Evolutionary conservation across 176 grass and related monocot species (phyloP).

Genomic region (Paspalum notatum): DNA sequence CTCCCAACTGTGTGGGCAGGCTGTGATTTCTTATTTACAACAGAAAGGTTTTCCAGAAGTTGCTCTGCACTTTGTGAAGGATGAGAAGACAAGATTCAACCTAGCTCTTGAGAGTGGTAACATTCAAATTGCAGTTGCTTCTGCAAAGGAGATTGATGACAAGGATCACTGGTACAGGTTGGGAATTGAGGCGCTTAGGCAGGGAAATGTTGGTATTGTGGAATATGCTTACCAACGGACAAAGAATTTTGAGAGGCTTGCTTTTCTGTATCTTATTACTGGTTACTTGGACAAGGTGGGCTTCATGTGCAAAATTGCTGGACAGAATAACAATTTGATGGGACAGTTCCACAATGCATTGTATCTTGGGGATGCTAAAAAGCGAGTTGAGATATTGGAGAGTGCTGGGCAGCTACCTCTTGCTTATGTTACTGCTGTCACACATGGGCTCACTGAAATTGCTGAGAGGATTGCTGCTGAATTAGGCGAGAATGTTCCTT

Average conservation of each 20-base stretch:
- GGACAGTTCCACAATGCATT: conserved; percentile 96
- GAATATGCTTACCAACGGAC: conserved; percentile 98
- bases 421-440: conserved; percentile 86
- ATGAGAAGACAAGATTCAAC: conserved; percentile 97
- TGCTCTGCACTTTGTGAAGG: conserved; percentile 98
- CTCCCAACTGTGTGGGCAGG: conserved; percentile 93
- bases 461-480: conserved; percentile 77
- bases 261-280: conserved; percentile 98
- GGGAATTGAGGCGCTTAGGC: conserved; percentile 92
- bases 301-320: conserved; percentile 95
- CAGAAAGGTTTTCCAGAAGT: conserved; percentile 99
- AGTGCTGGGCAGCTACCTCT: conserved; percentile 91
- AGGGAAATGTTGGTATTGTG: conserved; percentile 97
- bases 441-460: conserved; percentile 87
- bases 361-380: conserved; percentile 91
- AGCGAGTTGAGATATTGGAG: conserved; percentile 89
- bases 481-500: conserved; percentile 87
- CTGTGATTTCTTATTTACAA: conserved; percentile 96
- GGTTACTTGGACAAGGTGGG: conserved; percentile 86
- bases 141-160: conserved; percentile 98
- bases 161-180: conserved; percentile 97
- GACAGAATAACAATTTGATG: conserved; percentile 93
- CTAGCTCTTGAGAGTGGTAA: conserved; percentile 97
- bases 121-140: conserved; percentile 98
- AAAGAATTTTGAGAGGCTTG: conserved; percentile 96